Evolutionary conservation across 306 rosid species (phyloP).

Genomic region (Mimosa bimucronata): DNA sequence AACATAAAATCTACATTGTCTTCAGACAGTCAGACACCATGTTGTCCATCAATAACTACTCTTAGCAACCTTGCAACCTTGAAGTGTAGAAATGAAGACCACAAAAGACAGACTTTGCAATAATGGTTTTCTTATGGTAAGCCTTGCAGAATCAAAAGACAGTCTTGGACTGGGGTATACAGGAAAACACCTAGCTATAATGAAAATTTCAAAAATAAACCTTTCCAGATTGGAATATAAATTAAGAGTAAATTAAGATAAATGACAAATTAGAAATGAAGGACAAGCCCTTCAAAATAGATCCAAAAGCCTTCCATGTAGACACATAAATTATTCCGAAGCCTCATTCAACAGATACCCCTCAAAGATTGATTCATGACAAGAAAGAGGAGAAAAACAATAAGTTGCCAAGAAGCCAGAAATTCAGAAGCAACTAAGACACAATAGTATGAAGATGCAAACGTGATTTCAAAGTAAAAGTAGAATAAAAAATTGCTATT

Average conservation of each 20-base stretch:
- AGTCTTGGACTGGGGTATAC: slow-evolving; percentile 2
- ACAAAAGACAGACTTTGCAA: background rate
- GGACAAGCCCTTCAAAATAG: slow-evolving; percentile 23
- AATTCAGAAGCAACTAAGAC: slow-evolving; percentile 24
- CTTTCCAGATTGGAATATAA: slow-evolving; percentile 1
- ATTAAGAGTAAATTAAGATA: background rate
- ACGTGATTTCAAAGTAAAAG: background rate
- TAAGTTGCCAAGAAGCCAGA: slow-evolving; percentile 11
- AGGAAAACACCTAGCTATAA: slow-evolving; percentile 1
- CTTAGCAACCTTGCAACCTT: background rate
- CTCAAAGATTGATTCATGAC: slow-evolving; percentile 22
- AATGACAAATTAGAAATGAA: slow-evolving; percentile 26
- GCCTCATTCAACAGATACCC: slow-evolving; percentile 10
- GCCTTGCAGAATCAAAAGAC: background rate
- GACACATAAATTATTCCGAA: background rate
- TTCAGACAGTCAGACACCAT: background rate
- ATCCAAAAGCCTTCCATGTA: background rate
- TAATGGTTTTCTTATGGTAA: no score
- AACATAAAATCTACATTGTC: background rate
- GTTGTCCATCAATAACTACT: background rate
- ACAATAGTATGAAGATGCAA: slow-evolving; percentile 8
- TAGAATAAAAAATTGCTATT: background rate
- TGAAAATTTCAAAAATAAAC: slow-evolving; percentile 19
- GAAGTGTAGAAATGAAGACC: background rate
- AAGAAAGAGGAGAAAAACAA: background rate